These are phyloP conservation scores for Fonsecaea monophora DNA, from an alignment of 2,329 filamentous ascomycete genomes.

Conservation along the genomic window DNA sequence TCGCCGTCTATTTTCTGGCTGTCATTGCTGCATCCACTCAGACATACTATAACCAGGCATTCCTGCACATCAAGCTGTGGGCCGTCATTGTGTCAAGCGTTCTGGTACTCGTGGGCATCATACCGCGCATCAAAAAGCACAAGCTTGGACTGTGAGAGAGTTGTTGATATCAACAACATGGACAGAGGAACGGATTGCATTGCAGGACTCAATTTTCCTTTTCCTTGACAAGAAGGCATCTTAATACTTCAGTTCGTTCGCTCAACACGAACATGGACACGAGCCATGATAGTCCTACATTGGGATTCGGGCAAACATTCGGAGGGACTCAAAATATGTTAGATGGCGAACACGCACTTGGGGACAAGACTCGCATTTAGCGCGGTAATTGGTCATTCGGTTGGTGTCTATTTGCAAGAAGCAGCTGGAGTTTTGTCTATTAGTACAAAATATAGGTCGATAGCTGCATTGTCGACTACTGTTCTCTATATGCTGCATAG, in stretches of 20 bases:
- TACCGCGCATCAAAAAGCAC: conserved; percentile 78
- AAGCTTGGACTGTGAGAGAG: conserved; percentile 71
- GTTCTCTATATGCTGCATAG: background rate
- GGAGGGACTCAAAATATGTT: background rate
- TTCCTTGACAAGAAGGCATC: background rate
- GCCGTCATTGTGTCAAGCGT: conserved; percentile 70
- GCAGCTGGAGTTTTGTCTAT: background rate
- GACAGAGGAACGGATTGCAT: background rate
- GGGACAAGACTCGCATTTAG: background rate
- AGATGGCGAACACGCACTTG: background rate
- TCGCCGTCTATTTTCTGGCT: conserved; percentile 72
- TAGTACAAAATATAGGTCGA: background rate
- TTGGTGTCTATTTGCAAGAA: background rate
- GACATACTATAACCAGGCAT: conserved; percentile 74
- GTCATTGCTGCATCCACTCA: conserved; percentile 77
- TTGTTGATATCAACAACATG: background rate
- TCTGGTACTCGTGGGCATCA: conserved; percentile 73
- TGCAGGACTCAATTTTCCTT: background rate
- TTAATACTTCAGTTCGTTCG: background rate
- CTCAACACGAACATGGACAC: background rate
- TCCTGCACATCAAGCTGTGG: conserved; percentile 78
- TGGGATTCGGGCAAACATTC: background rate
- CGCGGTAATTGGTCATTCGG: background rate
- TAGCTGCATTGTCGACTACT: background rate
- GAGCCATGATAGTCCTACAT: background rate